Evolutionary conservation across 176 grass and related monocot genomes (phyloP).

Genomic region (Cenchrus americanus): DNA sequence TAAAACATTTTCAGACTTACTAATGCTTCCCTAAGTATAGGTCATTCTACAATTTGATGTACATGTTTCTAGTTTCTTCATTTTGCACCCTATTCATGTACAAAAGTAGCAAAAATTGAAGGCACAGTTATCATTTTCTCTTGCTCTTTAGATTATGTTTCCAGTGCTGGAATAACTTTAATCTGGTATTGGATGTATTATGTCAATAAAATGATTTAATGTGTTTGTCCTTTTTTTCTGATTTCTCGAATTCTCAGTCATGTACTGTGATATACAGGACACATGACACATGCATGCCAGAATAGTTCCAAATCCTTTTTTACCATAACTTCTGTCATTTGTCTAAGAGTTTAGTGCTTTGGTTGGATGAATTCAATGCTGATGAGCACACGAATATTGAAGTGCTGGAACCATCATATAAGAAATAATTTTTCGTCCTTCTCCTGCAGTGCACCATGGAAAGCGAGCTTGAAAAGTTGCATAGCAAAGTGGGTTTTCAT

Average conservation of each 20-base stretch:
- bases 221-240: no score
- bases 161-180: neutral
- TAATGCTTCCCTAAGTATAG: neutral
- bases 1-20: neutral
- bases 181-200: neutral
- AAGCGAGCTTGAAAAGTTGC: slow-evolving; percentile 58
- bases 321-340: slow-evolving; percentile 23
- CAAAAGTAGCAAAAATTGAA: neutral
- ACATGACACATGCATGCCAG: slow-evolving; percentile 4
- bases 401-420: slow-evolving; percentile 35
- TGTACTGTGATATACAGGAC: neutral
- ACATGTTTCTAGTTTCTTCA: neutral
- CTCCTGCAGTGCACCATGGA: slow-evolving; percentile 58
- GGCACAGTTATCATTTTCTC: neutral
- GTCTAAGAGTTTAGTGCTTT: neutral
- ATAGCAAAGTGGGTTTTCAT: slow-evolving; percentile 56
- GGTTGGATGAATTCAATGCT: neutral
- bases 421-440: slow-evolving; percentile 20
- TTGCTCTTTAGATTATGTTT: neutral
- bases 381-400: slow-evolving; percentile 12
- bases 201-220: neutral
- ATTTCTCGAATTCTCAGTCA: neutral
- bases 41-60: neutral
- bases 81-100: neutral
- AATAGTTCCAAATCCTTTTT: neutral